Base-by-base conservation (phyloP, 1,139 yeast genomes). In the Kluyveromyces sp. region DNA sequence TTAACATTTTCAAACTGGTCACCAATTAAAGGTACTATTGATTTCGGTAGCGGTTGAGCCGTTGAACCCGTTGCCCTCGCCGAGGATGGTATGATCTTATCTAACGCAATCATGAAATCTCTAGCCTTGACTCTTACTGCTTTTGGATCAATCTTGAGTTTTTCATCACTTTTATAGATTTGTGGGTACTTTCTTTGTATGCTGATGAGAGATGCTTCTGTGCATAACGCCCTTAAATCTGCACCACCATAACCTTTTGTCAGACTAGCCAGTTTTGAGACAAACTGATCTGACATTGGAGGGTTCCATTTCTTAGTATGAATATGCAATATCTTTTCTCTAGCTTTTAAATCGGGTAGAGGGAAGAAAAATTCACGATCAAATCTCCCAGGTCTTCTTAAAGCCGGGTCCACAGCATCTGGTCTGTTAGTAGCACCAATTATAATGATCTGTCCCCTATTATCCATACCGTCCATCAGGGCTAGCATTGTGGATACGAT, bases 211-310 rank as follows among this genome's bases (percentile, higher is more conserved):
- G 98, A 97, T 12, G 96, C 94, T 61, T 92, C 99, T 0, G 97
- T 89, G 60, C 97, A 89, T 30, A 92, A 69, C 0, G 97, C 96
- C 45, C 96, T 72, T 50, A 94, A 70, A 64, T 92, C 99, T 2
- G 99, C 97, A 67, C 99, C 99, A 33, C 98, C 98, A 58, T 87
- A 94, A 0, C 98, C 98, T 60, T 89, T 92, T 0, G 99, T 89
- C 46, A 87, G 68, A 12, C 73, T 72, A 0, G 97, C 94, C 39
- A 92, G 73, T 45, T 80, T 79, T 2, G 73, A 73, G 7, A 86
- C 59, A 53, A 92, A 84, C 7, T 63, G 67, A 0, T 70, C 70
- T 1, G 76, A 63, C 42, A 84, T 65, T 0, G 83, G 83, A 2
- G 95, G 94, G 3, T 72, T 71, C 99, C 99, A 92, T 58, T 83